These are phyloP conservation scores for Boletus rubroflammeus DNA, from an alignment of 768 basidiomycete genomes.

Conservation along the genomic window DNA sequence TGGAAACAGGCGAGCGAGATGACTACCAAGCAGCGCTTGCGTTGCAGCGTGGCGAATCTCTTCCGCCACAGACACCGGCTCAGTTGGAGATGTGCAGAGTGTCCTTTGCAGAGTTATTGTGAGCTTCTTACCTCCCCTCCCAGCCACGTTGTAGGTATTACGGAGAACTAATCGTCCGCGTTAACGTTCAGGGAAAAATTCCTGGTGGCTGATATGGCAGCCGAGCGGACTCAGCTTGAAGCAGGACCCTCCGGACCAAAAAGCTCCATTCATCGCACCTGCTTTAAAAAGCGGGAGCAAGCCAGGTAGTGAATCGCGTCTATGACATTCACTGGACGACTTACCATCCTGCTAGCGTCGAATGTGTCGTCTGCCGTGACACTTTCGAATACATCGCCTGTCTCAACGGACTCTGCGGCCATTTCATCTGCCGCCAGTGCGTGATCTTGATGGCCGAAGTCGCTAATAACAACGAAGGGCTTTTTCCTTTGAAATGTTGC, in stretches of 20 bases:
- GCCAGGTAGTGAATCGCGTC: neutral
- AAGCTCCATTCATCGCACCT: neutral
- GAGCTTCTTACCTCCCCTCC: neutral
- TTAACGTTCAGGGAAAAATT: slow-evolving; percentile 7
- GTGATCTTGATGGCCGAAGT: slow-evolving; percentile 39
- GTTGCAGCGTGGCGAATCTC: slow-evolving; percentile 27
- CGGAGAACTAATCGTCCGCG: neutral
- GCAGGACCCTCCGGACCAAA: neutral
- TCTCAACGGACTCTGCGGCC: slow-evolving; percentile 41
- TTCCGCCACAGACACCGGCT: slow-evolving; percentile 20
- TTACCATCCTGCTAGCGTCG: slow-evolving; percentile 13
- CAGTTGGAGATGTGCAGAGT: slow-evolving; percentile 18
- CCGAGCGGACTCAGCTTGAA: neutral
- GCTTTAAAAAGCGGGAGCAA: neutral
- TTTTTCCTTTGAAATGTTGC: slow-evolving; percentile 54
- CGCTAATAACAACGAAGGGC: slow-evolving; percentile 45
- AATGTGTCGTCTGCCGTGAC: slow-evolving; percentile 44
- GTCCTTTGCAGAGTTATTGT: slow-evolving; percentile 15
- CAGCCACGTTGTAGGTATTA: too few relatives aligned
- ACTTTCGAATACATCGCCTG: slow-evolving; percentile 12
- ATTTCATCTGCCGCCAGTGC: slow-evolving; percentile 48
- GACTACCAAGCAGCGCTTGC: slow-evolving; percentile 28
- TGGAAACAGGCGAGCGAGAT: slow-evolving; percentile 17
- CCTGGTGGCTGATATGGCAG: slow-evolving; percentile 4
- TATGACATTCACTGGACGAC: neutral